Conservation (phyloP, 1,284 basidiomycete genomes). For the Trichosporon asahii region DNA sequence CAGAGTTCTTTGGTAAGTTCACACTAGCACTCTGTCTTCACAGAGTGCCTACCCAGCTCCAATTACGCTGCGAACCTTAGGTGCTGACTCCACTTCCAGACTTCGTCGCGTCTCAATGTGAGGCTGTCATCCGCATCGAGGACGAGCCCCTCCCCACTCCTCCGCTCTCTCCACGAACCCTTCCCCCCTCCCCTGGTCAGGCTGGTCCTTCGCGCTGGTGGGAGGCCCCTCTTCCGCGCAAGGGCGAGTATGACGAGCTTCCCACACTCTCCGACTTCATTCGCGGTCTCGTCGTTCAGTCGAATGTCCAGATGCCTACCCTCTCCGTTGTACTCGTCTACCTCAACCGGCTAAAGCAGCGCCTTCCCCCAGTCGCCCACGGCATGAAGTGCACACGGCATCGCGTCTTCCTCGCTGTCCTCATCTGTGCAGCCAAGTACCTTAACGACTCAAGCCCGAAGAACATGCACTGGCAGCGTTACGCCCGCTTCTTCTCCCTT, state of each 20-base stretch:
- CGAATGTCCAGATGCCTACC: constrained; percentile 88
- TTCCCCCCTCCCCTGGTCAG: constrained; percentile 30
- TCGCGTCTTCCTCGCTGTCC: constrained; percentile 88
- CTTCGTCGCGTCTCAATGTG: constrained; percentile 39
- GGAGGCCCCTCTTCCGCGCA: constrained; percentile 42
- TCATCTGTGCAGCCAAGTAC: constrained; percentile 96
- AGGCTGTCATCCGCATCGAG: constrained; percentile 45
- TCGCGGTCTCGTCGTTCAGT: constrained; percentile 71
- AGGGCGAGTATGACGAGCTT: constrained; percentile 49
- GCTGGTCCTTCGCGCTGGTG: constrained; percentile 32
- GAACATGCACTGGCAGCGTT: constrained; percentile 84
- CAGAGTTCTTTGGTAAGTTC: constrained; percentile 66
- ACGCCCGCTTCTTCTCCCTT: constrained; percentile 66
- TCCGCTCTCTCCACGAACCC: constrained; percentile 20
- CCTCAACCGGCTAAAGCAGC: constrained; percentile 77
- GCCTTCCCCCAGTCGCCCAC: constrained; percentile 71
- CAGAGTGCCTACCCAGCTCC: neutral
- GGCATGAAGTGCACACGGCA: constrained; percentile 78
- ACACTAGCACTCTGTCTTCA: neutral
- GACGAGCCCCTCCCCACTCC: constrained; percentile 23
- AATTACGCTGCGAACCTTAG: neutral
- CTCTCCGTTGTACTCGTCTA: constrained; percentile 92
- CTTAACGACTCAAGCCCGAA: constrained; percentile 94
- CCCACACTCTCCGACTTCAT: constrained; percentile 84
- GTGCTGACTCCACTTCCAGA: constrained; percentile 52